These are phyloP conservation scores for Sisymbrium irio DNA, from an alignment of 345 rosid species.

Conservation along the genomic window DNA sequence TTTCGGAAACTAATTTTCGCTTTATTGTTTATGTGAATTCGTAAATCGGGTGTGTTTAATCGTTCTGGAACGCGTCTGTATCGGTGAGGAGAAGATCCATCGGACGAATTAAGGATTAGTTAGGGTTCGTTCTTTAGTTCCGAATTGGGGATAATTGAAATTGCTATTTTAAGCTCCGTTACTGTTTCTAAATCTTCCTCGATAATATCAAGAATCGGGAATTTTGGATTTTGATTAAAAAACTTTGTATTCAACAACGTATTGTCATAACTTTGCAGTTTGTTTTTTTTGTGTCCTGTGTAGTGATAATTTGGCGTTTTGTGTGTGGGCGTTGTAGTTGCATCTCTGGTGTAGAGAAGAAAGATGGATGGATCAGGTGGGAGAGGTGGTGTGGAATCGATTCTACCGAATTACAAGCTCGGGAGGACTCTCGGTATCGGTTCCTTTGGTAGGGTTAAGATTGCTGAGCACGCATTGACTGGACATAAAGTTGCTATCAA, in stretches of 20 bases:
- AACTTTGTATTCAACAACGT: neutral
- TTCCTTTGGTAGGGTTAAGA: constrained; percentile 90
- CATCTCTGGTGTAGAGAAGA: constrained; percentile 12
- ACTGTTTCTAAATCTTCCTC: neutral
- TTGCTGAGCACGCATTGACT: constrained; percentile 81
- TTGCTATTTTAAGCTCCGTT: constrained; percentile 26
- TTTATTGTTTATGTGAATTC: neutral
- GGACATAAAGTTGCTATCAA: constrained; percentile 93
- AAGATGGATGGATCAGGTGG: constrained; percentile 58
- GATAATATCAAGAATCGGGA: neutral
- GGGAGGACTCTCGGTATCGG: constrained; percentile 92
- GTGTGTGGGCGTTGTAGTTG: neutral
- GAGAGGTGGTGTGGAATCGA: constrained; percentile 54
- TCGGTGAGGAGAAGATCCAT: constrained; percentile 25
- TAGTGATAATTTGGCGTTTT: neutral
- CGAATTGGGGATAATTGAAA: constrained; percentile 15
- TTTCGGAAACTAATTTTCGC: constrained; percentile 9
- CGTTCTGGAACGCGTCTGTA: neutral
- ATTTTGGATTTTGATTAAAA: neutral
- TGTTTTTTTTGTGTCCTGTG: neutral
- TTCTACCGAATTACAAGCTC: constrained; percentile 68
- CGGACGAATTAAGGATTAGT: neutral
- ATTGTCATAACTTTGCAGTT: neutral
- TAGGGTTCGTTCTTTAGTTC: constrained; percentile 23
- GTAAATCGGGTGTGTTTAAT: constrained; percentile 14